Base-by-base conservation (phyloP, 2,329 filamentous ascomycete species). In the Cytospora chrysosperma region DNA sequence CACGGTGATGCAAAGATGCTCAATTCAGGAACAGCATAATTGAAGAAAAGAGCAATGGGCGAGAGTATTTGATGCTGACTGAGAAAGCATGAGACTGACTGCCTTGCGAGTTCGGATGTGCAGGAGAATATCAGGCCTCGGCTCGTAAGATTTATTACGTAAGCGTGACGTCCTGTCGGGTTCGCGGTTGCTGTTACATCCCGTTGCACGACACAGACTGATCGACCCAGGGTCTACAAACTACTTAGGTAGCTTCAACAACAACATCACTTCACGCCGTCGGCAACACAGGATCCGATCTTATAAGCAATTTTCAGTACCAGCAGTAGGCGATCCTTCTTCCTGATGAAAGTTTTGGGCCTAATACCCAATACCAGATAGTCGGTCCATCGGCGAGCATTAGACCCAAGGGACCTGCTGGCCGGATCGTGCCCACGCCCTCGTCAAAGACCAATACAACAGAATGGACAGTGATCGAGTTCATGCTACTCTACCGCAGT, bases 331-430 rank as follows among this genome's bases (percentile, higher is more conserved):
- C n/a, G n/a, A n/a, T n/a, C n/a, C n/a, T n/a, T n/a, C n/a, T n/a
- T n/a, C n/a, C n/a, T n/a, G n/a, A n/a, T n/a, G n/a, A n/a, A n/a
- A n/a, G n/a, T n/a, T n/a, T n/a, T n/a, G n/a, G n/a, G n/a, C n/a
- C n/a, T n/a, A n/a, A n/a, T n/a, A 78, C 3, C 82, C 82, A 67
- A 85, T 84, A 59, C n/a, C n/a, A n/a, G 82, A 76, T 51, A 70
- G 37, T 59, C 49, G 64, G 43, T 69, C 65, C 68, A 69, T 67
- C 49, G 56, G 52, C 37, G 53, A 56, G 37, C 60, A 28, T 64
- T 61, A 51, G 62, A 30, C 34, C 60, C 65, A 7, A 69, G 62
- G 65, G 65, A 67, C 15, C 65, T 37, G 51, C 51, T 17, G 68
- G 65, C 4, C 59, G 62, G 49, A 64, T 68, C 26, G 65, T 49